A percentile compares a stretch with the other conserved stretches of the same genome.
Evolutionary conservation across 2,329 filamentous ascomycete species (phyloP).

Genomic region (Chaetomiaceae sp.): DNA sequence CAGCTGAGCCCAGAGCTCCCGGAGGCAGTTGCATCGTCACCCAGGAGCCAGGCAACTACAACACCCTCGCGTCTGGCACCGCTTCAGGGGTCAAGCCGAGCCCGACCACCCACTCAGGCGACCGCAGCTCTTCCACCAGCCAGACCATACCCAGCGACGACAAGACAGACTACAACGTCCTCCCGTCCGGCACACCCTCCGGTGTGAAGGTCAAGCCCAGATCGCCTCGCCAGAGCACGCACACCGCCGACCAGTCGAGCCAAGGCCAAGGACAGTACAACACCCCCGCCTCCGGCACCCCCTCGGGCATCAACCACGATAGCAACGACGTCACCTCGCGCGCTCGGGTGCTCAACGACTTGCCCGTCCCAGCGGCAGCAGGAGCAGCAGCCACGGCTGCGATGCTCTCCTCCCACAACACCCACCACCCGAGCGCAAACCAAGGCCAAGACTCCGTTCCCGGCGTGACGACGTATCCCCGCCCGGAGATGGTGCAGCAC

Average conservation of each 20-base stretch:
- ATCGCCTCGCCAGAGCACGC: neutral
- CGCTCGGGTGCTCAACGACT: neutral
- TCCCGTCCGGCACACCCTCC: conserved; percentile 22
- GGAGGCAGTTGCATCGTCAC: neutral
- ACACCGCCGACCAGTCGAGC: neutral
- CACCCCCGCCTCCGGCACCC: conserved; percentile 12
- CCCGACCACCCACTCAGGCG: neutral
- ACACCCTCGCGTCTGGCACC: conserved; percentile 9
- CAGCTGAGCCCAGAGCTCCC: neutral
- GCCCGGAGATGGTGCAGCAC: conserved; percentile 9
- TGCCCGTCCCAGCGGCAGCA: conserved; percentile 1
- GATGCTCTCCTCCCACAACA: conserved; percentile 2
- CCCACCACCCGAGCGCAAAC: neutral
- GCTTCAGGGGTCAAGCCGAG: conserved; percentile 8
- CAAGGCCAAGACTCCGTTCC: conserved; percentile 1
- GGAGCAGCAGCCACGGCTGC: neutral
- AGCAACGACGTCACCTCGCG: neutral
- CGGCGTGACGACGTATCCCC: conserved; percentile 6
- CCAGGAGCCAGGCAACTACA: conserved; percentile 12
- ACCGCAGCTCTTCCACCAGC: neutral
- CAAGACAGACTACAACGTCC: conserved; percentile 18
- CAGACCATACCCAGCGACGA: neutral
- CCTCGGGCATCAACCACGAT: conserved; percentile 1
- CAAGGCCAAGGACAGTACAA: conserved; percentile 4
- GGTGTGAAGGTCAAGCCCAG: conserved; percentile 21